Evolutionary conservation across 108 stramenopile genomes (phyloP), one percentile per base, ranked within the genome.

Genomic region (Fistulifera solaris): DNA sequence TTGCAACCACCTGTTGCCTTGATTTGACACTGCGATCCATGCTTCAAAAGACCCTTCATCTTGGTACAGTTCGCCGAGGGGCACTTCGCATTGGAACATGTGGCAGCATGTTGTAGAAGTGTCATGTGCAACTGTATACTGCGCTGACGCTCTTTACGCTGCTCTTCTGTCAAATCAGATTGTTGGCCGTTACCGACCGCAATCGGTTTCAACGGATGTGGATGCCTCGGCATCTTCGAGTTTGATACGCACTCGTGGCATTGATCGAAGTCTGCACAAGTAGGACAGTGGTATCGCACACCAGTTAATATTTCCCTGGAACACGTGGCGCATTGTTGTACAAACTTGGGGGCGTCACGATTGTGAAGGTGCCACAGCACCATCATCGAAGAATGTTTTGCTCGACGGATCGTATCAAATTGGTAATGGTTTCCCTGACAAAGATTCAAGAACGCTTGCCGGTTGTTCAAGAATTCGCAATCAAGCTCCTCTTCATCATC

Each of bases 381-480:
- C 99, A 99, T 97, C 97, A 97, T 96, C 0, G 89, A 92, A 31
- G 95, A 89, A 62, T 99, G 97, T 80, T 99, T 99, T 14, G 95
- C 97, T 52, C 97, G 65, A 22, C 99, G 78, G 45, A 99, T 82
- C 58, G 85, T 73, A 63, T 99, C 97, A 62, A 96, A 98, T 70
- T 99, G 99, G 67, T 98, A 99, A 72, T 99, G 96, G 62, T 99
- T 98, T 11, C 94, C 87, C 70, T 83, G 89, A 38, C 89, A 91
- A 5, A 91, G 63, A 54, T 91, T 87, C 63, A 91, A 71, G 56
- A 91, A 91, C 2, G 81, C 78, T 67, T 85, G 94, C 51, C 86
- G 89, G 60, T 87, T 85, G 55, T 86, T 94, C 31, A 87, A 66
- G 58, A 91, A 86, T 61, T 89, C 91, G 57, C 91, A 93, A 54